These are phyloP conservation scores for Alternaria ventricosa DNA, from an alignment of 2,329 filamentous ascomycete species.

Conservation along the genomic window DNA sequence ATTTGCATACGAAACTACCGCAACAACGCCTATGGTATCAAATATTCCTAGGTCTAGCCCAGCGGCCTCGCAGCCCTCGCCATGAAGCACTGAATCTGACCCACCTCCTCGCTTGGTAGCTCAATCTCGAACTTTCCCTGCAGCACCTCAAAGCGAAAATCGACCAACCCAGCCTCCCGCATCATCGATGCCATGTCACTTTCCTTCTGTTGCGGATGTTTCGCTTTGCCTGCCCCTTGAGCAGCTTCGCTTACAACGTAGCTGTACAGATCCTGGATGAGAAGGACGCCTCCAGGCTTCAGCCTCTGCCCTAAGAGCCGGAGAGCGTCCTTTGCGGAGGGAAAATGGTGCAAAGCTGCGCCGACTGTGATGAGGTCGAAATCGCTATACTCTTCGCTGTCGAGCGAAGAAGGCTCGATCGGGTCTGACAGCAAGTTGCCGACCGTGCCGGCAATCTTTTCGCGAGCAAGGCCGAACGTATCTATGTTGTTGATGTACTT, in stretches of 20 bases:
- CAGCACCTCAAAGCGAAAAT: background rate
- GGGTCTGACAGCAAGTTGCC: background rate
- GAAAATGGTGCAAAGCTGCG: background rate
- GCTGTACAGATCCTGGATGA: slow-evolving; percentile 7
- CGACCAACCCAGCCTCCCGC: background rate
- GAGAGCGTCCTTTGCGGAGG: background rate
- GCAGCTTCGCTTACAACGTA: background rate
- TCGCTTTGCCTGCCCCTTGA: background rate
- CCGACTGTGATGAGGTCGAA: slow-evolving; percentile 2
- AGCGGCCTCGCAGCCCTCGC: background rate
- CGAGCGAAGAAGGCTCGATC: background rate
- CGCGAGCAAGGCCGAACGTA: background rate
- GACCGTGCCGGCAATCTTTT: background rate
- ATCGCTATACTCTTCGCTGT: background rate
- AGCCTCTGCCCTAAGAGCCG: background rate
- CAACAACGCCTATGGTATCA: background rate
- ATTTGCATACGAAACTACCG: background rate
- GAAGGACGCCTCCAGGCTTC: slow-evolving; percentile 7
- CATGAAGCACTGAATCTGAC: background rate
- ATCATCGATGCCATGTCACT: background rate
- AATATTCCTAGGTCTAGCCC: background rate
- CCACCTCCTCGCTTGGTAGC: background rate
- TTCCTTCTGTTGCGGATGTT: background rate
- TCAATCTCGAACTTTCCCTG: background rate
- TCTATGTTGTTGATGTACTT: slow-evolving; percentile 1